Evolutionary conservation across 1,139 yeast species (phyloP).

Genomic region (Geotrichum candidum): DNA sequence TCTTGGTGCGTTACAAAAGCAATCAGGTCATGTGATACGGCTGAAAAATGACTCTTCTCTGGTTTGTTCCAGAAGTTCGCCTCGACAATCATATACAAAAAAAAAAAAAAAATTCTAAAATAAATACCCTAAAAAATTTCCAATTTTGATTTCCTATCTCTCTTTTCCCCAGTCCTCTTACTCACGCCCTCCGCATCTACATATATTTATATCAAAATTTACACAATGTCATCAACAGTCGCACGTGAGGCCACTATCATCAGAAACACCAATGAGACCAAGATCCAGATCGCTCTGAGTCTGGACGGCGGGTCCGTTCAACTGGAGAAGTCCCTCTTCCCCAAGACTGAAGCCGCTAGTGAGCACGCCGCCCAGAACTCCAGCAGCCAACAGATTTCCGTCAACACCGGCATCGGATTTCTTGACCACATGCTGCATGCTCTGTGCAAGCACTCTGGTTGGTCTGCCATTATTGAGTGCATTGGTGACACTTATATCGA

Average conservation of each 20-base stretch:
- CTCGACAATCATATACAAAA: background rate
- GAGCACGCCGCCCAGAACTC: slow-evolving; percentile 61
- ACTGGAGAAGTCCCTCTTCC: slow-evolving; percentile 49
- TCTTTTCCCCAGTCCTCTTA: too few relatives aligned
- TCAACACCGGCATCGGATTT: slow-evolving; percentile 91
- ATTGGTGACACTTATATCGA: slow-evolving; percentile 92
- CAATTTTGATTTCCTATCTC: background rate
- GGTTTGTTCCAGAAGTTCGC: background rate
- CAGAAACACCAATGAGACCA: slow-evolving; percentile 87
- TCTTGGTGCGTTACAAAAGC: too few relatives aligned
- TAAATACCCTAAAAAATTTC: too few relatives aligned
- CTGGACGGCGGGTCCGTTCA: slow-evolving; percentile 76
- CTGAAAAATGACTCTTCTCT: background rate
- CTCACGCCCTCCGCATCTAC: background rate
- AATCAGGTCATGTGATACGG: background rate
- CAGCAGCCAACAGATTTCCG: slow-evolving; percentile 62
- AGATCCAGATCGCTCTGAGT: slow-evolving; percentile 76
- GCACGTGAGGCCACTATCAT: slow-evolving; percentile 48
- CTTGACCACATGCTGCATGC: slow-evolving; percentile 97
- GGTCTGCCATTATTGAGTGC: slow-evolving; percentile 87
- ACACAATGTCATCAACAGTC: slow-evolving; percentile 12
- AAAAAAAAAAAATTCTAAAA: background rate
- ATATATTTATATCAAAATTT: too few relatives aligned
- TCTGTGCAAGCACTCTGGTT: slow-evolving; percentile 90
- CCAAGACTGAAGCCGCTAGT: slow-evolving; percentile 28